These are phyloP conservation scores for Favolaschia claudopus DNA, from an alignment of 768 basidiomycete species.

Conservation along the genomic window DNA sequence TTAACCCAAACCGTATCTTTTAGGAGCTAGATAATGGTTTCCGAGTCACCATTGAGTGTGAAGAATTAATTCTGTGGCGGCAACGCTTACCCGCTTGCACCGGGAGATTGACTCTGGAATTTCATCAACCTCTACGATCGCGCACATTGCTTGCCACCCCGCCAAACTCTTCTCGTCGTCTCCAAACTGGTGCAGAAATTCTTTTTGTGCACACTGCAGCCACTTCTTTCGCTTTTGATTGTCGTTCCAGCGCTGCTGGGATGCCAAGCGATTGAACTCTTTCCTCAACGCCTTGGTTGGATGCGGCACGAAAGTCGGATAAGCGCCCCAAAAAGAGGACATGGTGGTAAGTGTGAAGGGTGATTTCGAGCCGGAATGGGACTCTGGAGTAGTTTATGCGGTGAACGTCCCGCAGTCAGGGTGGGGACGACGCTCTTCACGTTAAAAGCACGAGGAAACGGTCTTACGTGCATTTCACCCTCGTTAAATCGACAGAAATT, in stretches of 20 bases:
- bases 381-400: no score
- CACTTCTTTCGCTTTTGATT: constrained; percentile 7
- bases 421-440: no score
- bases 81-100: constrained; percentile 23
- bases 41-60: background rate
- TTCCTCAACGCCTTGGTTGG: constrained; percentile 9
- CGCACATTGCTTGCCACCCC: constrained; percentile 27
- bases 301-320: constrained; percentile 20
- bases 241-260: constrained; percentile 7
- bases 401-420: no score
- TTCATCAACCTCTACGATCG: background rate
- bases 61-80: background rate
- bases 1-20: constrained; percentile 18
- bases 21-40: background rate
- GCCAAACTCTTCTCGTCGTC: constrained; percentile 12
- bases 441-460: no score
- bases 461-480: no score
- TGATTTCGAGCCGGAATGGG: background rate
- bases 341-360: constrained; percentile 7
- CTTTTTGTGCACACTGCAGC: constrained; percentile 13
- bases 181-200: constrained; percentile 21
- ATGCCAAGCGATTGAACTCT: constrained; percentile 22
- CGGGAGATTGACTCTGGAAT: constrained; percentile 17
- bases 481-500: no score
- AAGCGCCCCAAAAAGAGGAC: constrained; percentile 14